phyloP scores from a whole-genome alignment of 2,329 filamentous ascomycete genomes.

The Bipolaris cookei region DNA sequence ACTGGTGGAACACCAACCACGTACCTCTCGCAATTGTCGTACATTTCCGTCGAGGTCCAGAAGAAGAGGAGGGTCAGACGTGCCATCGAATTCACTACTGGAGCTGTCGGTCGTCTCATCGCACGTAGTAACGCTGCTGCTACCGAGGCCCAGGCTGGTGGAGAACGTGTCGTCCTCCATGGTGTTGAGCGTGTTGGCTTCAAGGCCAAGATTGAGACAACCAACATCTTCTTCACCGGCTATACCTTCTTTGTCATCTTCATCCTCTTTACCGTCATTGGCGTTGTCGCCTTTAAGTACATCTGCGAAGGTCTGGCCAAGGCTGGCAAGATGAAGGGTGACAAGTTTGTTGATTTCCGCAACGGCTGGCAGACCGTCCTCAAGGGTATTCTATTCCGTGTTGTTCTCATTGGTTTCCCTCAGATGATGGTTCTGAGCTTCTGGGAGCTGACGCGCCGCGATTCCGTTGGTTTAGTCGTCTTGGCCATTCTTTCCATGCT shows the following conservation, averaged over 20 bases:
- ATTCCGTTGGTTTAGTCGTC: slow-evolving; percentile 85
- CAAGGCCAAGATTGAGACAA: slow-evolving; percentile 80
- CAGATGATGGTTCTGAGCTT: slow-evolving; percentile 89
- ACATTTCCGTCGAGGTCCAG: slow-evolving; percentile 82
- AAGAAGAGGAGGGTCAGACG: slow-evolving; percentile 68
- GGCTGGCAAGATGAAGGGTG: slow-evolving; percentile 76
- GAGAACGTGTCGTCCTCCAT: slow-evolving; percentile 62
- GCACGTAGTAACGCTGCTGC: slow-evolving; percentile 56
- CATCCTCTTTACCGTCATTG: slow-evolving; percentile 73
- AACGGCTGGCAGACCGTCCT: slow-evolving; percentile 92
- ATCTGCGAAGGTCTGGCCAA: slow-evolving; percentile 77
- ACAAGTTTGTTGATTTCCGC: slow-evolving; percentile 91
- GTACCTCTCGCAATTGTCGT: slow-evolving; percentile 74
- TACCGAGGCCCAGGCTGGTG: slow-evolving; percentile 41
- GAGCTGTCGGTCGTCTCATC: slow-evolving; percentile 42
- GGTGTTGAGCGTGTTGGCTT: slow-evolving; percentile 92
- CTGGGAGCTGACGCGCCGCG: slow-evolving; percentile 87
- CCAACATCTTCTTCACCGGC: slow-evolving; percentile 92
- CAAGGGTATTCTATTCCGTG: slow-evolving; percentile 91
- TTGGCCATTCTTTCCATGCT: slow-evolving; percentile 89
- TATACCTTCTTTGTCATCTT: slow-evolving; percentile 89
- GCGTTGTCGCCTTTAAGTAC: slow-evolving; percentile 80
- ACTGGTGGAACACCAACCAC: slow-evolving; percentile 86
- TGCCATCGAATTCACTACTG: slow-evolving; percentile 31
- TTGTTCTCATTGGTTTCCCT: slow-evolving; percentile 88